phyloP scores from a whole-genome alignment of 2,329 filamentous ascomycete genomes.

The Colletotrichum tropicale region DNA sequence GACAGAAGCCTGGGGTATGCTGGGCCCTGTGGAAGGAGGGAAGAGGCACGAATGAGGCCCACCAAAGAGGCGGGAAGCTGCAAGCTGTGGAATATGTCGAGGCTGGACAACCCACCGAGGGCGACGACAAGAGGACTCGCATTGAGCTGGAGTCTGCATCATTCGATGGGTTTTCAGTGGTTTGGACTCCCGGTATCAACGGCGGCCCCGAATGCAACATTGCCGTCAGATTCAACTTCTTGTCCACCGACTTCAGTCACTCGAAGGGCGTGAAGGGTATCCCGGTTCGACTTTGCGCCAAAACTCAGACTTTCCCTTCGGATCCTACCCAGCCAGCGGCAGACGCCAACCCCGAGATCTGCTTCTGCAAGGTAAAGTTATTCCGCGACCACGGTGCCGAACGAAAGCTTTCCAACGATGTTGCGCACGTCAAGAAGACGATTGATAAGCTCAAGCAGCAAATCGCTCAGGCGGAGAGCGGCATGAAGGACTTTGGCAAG shows the following conservation, averaged over 20 bases:
- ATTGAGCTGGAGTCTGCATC: constrained; percentile 78
- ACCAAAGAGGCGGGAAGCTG: constrained; percentile 88
- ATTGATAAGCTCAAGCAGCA: constrained; percentile 97
- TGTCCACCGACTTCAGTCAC: constrained; percentile 98
- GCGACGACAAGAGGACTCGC: constrained; percentile 69
- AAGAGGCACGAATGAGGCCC: constrained; percentile 91
- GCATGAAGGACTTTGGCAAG: constrained; percentile 70
- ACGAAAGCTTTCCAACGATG: constrained; percentile 91
- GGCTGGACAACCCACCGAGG: constrained; percentile 61
- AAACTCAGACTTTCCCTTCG: constrained; percentile 73
- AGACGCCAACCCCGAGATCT: constrained; percentile 69
- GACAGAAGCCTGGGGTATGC: constrained; percentile 79
- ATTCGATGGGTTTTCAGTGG: constrained; percentile 92
- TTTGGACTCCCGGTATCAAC: constrained; percentile 79
- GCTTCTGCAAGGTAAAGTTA: constrained; percentile 95
- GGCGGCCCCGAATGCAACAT: constrained; percentile 79
- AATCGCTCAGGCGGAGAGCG: constrained; percentile 77
- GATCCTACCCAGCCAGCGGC: constrained; percentile 52
- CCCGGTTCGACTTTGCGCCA: constrained; percentile 89
- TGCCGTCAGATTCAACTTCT: constrained; percentile 94
- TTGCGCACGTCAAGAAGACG: constrained; percentile 93
- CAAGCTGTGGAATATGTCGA: constrained; percentile 96
- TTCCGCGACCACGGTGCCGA: constrained; percentile 97
- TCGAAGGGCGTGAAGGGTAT: constrained; percentile 99
- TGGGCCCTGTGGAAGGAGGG: constrained; percentile 97